These are phyloP conservation scores for Chytridiales sp. DNA, from an alignment of 371 early-diverging fungal genomes.

Conservation along the genomic window DNA sequence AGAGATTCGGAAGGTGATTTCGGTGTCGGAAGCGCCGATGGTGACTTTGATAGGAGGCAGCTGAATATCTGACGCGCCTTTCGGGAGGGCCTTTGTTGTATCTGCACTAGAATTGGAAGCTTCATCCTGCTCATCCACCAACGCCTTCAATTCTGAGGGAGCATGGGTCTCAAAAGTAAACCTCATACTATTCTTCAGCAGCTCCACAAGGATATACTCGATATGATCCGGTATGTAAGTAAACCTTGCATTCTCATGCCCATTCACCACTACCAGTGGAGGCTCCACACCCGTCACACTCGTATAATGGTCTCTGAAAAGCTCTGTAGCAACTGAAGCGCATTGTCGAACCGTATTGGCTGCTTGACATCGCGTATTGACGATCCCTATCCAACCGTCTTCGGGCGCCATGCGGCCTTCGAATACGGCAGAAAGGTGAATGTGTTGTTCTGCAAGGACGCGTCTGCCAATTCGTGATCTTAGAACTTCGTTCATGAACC, in stretches of 20 bases:
- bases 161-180: conserved; percentile 47
- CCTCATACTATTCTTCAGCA: conserved; percentile 85
- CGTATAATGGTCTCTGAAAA: conserved; percentile 40
- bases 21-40: conserved; percentile 56
- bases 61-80: background rate
- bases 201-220: conserved; percentile 91
- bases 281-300: conserved; percentile 39
- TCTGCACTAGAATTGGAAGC: conserved; percentile 1
- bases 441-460: conserved; percentile 90
- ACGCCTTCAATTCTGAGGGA: background rate
- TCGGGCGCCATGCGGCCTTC: conserved; percentile 32
- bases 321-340: conserved; percentile 46
- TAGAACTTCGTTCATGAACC: conserved; percentile 87
- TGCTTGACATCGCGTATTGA: conserved; percentile 58
- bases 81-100: conserved; percentile 10
- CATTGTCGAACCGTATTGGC: conserved; percentile 61
- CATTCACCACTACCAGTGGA: conserved; percentile 67
- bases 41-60: conserved; percentile 76
- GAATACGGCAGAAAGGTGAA: conserved; percentile 60
- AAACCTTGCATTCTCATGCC: conserved; percentile 63
- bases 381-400: conserved; percentile 44
- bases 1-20: conserved; percentile 82
- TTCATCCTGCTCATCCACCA: background rate
- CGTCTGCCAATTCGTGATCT: conserved; percentile 86
- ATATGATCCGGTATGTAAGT: conserved; percentile 90